These are phyloP conservation scores for Colletotrichum sp. DNA, from an alignment of 2,329 filamentous ascomycete species.

Conservation along the genomic window DNA sequence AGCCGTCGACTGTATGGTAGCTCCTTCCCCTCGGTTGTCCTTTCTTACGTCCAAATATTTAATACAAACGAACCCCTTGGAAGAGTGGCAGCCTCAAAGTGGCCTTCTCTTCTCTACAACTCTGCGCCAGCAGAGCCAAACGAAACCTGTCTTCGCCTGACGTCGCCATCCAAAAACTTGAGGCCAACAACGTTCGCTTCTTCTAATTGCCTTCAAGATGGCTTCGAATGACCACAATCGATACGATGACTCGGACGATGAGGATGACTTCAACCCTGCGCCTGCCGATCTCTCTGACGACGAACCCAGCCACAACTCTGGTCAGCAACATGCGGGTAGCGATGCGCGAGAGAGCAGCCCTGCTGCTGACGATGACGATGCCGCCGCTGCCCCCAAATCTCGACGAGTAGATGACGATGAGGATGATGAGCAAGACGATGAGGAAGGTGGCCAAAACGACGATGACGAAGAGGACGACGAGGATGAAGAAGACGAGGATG, in stretches of 20 bases:
- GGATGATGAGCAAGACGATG: conserved; percentile 49
- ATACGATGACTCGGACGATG: conserved; percentile 73
- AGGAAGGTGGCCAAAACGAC: conserved; percentile 37
- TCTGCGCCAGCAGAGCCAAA: background rate
- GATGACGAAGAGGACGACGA: conserved; percentile 41
- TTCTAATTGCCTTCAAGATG: conserved; percentile 40
- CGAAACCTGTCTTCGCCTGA: background rate
- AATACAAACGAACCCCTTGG: background rate
- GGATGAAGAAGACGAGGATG: conserved; percentile 52
- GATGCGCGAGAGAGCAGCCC: conserved; percentile 48
- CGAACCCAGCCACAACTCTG: conserved; percentile 55
- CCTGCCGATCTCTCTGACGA: conserved; percentile 77
- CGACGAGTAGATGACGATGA: conserved; percentile 33
- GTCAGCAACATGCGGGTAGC: conserved; percentile 43
- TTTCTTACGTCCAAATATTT: background rate
- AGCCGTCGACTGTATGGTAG: background rate
- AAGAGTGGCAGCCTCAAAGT: background rate
- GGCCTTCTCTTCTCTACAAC: background rate
- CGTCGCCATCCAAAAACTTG: background rate
- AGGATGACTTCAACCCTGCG: conserved; percentile 88
- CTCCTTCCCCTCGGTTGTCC: background rate
- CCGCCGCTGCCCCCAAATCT: conserved; percentile 19
- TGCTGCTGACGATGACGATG: conserved; percentile 46
- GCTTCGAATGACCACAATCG: conserved; percentile 50
- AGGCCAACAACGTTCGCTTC: background rate